Evolutionary conservation across 495 filamentous ascomycete genomes (phyloP).

Genomic region (Penicillium bialowiezense): DNA sequence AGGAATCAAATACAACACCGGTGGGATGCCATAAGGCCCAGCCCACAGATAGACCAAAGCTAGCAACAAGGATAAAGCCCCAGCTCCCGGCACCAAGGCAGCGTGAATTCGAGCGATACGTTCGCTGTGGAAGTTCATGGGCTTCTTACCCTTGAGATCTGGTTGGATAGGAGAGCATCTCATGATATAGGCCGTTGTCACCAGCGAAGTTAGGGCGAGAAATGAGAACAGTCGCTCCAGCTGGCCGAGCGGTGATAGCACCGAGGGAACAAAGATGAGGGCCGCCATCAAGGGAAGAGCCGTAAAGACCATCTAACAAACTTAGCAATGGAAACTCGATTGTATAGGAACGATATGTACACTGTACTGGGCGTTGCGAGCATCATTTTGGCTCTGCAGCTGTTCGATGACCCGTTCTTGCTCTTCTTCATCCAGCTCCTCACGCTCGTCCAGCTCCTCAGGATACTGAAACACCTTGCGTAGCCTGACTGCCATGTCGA

Average conservation of each 20-base stretch:
- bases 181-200: constrained; percentile 55
- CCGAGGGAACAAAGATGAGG: constrained; percentile 50
- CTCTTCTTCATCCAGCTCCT: constrained; percentile 67
- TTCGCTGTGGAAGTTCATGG: constrained; percentile 16
- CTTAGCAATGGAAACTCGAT: constrained; percentile 4
- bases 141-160: constrained; percentile 33
- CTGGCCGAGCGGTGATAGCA: constrained; percentile 32
- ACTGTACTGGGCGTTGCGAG: constrained; percentile 57
- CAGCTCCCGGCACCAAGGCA: constrained; percentile 24
- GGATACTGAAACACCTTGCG: constrained; percentile 64
- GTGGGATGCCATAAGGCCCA: constrained; percentile 13
- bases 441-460: constrained; percentile 47
- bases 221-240: constrained; percentile 44
- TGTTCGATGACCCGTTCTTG: constrained; percentile 66
- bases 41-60: constrained; percentile 20
- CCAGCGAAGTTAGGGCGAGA: constrained; percentile 57
- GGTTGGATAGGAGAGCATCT: constrained; percentile 28
- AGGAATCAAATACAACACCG: constrained; percentile 33
- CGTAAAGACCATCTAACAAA: constrained; percentile 51
- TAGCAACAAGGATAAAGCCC: constrained; percentile 25
- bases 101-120: constrained; percentile 10
- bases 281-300: constrained; percentile 51
- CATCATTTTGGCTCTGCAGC: constrained; percentile 55
- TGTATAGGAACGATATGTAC: constrained; percentile 28
- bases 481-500: constrained; percentile 49